A percentile compares a stretch with the other conserved stretches of the same genome.
phyloP scores from a whole-genome alignment of 305 asterid genomes.

The Fraxinus sp. region DNA sequence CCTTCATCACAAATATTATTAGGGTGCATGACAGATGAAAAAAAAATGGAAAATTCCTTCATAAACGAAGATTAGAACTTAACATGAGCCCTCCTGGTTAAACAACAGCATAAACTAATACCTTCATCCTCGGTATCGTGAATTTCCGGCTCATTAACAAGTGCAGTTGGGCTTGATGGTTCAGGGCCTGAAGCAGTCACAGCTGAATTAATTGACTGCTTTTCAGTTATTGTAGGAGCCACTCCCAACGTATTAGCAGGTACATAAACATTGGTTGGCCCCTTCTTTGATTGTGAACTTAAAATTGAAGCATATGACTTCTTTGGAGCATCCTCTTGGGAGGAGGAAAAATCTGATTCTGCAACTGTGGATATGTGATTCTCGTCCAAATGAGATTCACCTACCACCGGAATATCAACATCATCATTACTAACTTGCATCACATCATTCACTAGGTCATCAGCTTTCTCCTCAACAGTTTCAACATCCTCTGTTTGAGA shows the following conservation, averaged over 20 bases:
- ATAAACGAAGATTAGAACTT: neutral
- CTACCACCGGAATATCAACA: conserved; percentile 44
- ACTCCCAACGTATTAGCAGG: conserved; percentile 45
- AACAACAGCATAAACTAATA: conserved; percentile 25
- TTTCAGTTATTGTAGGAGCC: conserved; percentile 40
- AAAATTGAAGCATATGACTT: conserved; percentile 94
- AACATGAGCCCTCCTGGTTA: neutral
- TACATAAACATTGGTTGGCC: conserved; percentile 57
- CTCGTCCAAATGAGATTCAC: conserved; percentile 41
- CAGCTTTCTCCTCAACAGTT: conserved; percentile 40
- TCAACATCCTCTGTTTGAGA: conserved; percentile 45
- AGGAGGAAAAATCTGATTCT: conserved; percentile 48
- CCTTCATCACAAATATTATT: neutral
- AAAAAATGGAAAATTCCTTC: neutral
- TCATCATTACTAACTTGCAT: conserved; percentile 40
- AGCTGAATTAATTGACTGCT: conserved; percentile 44
- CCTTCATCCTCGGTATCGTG: conserved; percentile 65
- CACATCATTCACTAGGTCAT: conserved; percentile 48
- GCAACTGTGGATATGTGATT: conserved; percentile 34
- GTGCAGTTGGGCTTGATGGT: conserved; percentile 34
- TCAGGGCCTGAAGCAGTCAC: conserved; percentile 42
- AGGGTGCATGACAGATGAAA: neutral
- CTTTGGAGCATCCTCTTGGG: conserved; percentile 65
- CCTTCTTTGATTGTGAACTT: conserved; percentile 55
- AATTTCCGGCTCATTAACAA: conserved; percentile 40